Conservation (phyloP, 140 eudicot species). For the Anethum foeniculum region DNA sequence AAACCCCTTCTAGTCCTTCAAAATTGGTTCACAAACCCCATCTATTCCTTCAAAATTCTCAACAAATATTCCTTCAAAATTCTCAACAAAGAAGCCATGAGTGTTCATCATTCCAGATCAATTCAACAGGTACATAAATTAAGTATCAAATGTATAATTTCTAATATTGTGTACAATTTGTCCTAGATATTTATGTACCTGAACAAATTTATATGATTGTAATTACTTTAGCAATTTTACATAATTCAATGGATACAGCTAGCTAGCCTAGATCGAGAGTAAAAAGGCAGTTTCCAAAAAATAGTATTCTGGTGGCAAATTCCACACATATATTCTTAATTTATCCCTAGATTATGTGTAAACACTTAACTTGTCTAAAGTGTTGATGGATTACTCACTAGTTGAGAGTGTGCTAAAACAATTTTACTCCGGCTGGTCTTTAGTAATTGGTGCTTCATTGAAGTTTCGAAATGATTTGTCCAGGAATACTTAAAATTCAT, state of each 20-base stretch:
- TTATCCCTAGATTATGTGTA: not conserved
- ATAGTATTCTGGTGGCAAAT: no score
- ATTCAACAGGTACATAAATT: not conserved
- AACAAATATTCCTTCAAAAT: not conserved
- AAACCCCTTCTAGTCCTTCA: no score
- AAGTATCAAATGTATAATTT: not conserved
- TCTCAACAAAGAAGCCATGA: not conserved
- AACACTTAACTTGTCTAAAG: no score
- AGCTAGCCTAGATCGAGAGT: not conserved
- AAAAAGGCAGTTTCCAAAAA: no score
- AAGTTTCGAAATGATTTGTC: not conserved
- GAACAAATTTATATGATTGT: not conserved
- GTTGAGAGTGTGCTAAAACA: not conserved
- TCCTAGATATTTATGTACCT: not conserved
- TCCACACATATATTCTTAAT: no score
- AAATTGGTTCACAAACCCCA: not conserved
- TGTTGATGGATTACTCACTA: no score
- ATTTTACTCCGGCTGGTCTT: not conserved
- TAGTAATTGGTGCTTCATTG: not conserved
- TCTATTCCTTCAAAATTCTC: not conserved
- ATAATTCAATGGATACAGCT: not conserved
- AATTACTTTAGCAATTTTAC: not conserved
- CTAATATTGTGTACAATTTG: not conserved
- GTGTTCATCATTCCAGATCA: not conserved
- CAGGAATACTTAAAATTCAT: not conserved